phyloP scores from a whole-genome alignment of 805 yeast species.

The Zygotorulaspora florentina region DNA sequence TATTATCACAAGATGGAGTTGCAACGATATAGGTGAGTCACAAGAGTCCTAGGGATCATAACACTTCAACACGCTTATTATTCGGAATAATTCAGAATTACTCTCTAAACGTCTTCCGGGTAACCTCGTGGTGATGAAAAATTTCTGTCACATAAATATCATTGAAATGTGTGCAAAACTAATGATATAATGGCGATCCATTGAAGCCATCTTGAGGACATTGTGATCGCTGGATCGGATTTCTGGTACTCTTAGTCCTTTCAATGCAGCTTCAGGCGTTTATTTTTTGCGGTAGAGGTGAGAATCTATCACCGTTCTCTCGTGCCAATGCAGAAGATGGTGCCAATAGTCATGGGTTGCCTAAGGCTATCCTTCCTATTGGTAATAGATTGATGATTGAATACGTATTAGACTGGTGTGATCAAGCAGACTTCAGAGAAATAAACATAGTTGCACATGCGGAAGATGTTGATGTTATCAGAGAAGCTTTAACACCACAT shows the following conservation, averaged over 20 bases:
- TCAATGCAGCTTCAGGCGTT: constrained; percentile 90
- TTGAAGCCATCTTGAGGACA: too few relatives aligned
- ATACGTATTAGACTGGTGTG: constrained; percentile 91
- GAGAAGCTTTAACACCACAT: constrained; percentile 47
- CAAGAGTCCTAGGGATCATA: background rate
- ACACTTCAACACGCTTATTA: background rate
- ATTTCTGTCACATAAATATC: background rate
- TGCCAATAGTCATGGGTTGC: constrained; percentile 49
- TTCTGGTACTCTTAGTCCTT: background rate
- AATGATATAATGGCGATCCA: too few relatives aligned
- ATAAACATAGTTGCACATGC: constrained; percentile 59
- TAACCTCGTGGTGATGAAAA: background rate
- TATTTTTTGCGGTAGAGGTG: constrained; percentile 84
- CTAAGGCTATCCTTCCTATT: constrained; percentile 85
- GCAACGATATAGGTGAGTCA: background rate
- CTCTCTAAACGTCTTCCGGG: background rate
- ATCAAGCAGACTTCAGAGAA: constrained; percentile 68
- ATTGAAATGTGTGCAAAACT: too few relatives aligned
- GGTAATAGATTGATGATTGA: constrained; percentile 87
- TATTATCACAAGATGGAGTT: background rate
- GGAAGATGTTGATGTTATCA: constrained; percentile 45
- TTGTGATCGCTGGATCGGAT: background rate
- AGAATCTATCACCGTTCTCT: constrained; percentile 66
- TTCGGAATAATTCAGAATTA: too few relatives aligned
- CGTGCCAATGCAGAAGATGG: constrained; percentile 30